Percentiles rank a stretch among this genome's conserved stretches.
Evolutionary conservation across 306 rosid genomes (phyloP).

Genomic region (Rubus idaeus): DNA sequence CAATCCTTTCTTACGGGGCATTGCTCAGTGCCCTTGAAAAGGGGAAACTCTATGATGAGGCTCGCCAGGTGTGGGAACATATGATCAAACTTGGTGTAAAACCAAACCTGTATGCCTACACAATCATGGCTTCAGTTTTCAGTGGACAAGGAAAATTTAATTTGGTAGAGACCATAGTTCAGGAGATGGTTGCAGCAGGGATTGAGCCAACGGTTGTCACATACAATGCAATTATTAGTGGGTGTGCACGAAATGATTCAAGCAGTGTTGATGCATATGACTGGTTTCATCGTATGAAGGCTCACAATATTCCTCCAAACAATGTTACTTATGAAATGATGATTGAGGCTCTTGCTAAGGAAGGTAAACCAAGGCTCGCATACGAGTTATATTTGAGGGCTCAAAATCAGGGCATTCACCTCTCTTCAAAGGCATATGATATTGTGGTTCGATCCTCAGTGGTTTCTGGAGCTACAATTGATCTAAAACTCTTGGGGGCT

Average conservation of each 20-base stretch:
- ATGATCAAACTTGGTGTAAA: slow-evolving; percentile 76
- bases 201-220: slow-evolving; percentile 79
- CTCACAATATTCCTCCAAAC: slow-evolving; percentile 62
- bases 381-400: slow-evolving; percentile 75
- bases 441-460: slow-evolving; percentile 54
- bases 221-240: slow-evolving; percentile 80
- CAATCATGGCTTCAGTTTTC: slow-evolving; percentile 84
- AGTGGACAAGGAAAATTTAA: slow-evolving; percentile 76
- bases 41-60: slow-evolving; percentile 86
- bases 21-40: slow-evolving; percentile 92
- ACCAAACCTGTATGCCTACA: slow-evolving; percentile 80
- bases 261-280: slow-evolving; percentile 70
- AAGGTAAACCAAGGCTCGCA: slow-evolving; percentile 84
- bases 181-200: slow-evolving; percentile 64
- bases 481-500: slow-evolving; percentile 58
- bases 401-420: slow-evolving; percentile 56
- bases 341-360: slow-evolving; percentile 84
- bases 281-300: slow-evolving; percentile 91
- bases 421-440: slow-evolving; percentile 75
- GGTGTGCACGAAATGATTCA: slow-evolving; percentile 62
- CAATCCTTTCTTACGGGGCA: slow-evolving; percentile 83
- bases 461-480: slow-evolving; percentile 49
- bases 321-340: slow-evolving; percentile 77
- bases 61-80: slow-evolving; percentile 82
- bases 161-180: slow-evolving; percentile 68